phyloP scores from a whole-genome alignment of 2,329 filamentous ascomycete genomes.

The Aspergillus costaricaensis region DNA sequence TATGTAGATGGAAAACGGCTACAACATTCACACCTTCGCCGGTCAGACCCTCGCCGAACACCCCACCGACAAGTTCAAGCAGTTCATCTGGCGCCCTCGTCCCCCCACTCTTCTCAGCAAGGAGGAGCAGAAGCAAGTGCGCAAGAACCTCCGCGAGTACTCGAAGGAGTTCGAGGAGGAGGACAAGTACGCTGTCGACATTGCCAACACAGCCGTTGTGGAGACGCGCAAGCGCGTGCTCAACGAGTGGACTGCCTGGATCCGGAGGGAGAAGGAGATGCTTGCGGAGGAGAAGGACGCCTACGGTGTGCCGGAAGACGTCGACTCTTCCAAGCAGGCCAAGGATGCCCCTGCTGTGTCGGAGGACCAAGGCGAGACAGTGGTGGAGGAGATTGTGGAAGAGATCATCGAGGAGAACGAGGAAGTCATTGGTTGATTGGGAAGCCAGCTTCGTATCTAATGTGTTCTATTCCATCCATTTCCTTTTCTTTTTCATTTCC shows the following conservation, averaged over 20 bases:
- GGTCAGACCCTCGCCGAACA: constrained; percentile 88
- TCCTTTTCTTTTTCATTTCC: constrained; percentile 29
- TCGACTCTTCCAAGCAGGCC: constrained; percentile 58
- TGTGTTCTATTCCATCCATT: constrained; percentile 30
- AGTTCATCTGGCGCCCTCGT: constrained; percentile 90
- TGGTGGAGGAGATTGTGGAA: constrained; percentile 86
- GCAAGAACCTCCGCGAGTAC: constrained; percentile 98
- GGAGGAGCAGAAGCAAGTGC: constrained; percentile 95
- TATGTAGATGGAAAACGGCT: constrained; percentile 93
- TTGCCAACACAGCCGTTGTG: constrained; percentile 90
- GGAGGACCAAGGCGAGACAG: constrained; percentile 68
- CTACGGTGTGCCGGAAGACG: constrained; percentile 66
- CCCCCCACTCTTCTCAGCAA: constrained; percentile 88
- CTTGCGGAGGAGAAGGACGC: constrained; percentile 69
- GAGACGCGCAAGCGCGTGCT: constrained; percentile 80
- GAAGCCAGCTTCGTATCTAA: constrained; percentile 34
- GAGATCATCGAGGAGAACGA: constrained; percentile 83
- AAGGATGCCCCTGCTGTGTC: constrained; percentile 55
- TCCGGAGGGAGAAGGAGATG: constrained; percentile 71
- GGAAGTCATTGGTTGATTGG: constrained; percentile 62
- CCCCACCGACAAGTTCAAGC: constrained; percentile 95
- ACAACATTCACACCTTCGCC: constrained; percentile 96
- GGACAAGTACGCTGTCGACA: constrained; percentile 88
- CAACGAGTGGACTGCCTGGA: constrained; percentile 87
- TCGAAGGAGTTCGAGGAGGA: constrained; percentile 92